Conservation (phyloP, 1,139 yeast species). For the Debaryomyces subglobosus region DNA sequence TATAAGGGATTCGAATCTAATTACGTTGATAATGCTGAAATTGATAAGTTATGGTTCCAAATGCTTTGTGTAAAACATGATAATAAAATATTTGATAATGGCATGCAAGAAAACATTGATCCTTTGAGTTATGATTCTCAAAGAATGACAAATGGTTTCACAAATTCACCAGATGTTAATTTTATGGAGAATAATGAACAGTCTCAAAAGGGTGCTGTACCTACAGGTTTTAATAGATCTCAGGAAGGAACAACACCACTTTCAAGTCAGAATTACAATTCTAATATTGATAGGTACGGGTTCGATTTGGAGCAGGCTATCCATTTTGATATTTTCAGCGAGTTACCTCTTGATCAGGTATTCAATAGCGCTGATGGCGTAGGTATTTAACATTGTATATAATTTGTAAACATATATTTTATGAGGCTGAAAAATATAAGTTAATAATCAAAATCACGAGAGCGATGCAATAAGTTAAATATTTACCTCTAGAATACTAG, state of each 20-base stretch:
- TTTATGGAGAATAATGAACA: not conserved
- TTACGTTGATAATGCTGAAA: constrained; percentile 34
- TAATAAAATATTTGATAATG: constrained; percentile 3
- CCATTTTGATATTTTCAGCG: constrained; percentile 29
- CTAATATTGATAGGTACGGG: constrained; percentile 15
- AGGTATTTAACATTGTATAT: not conserved
- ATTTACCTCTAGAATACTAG: too few relatives aligned
- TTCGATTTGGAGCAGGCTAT: constrained; percentile 20
- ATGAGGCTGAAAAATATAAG: not conserved
- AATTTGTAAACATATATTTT: not conserved
- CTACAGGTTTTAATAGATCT: not conserved
- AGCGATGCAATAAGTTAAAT: not conserved
- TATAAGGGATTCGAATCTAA: constrained; percentile 25
- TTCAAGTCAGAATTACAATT: constrained; percentile 1
- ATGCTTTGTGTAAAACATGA: constrained; percentile 39
- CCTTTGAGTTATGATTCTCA: not conserved
- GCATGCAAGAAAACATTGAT: not conserved
- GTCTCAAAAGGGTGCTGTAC: not conserved
- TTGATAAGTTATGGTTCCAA: constrained; percentile 45
- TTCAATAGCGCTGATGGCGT: constrained; percentile 10
- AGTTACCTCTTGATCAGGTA: constrained; percentile 25
- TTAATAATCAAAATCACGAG: not conserved
- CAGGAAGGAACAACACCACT: not conserved
- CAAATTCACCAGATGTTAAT: not conserved
- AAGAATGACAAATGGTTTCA: not conserved